A percentile compares a stretch with the other conserved stretches of the same genome.
Conservation (phyloP, 2,329 filamentous ascomycete species). For the Colletotrichum navitas region DNA sequence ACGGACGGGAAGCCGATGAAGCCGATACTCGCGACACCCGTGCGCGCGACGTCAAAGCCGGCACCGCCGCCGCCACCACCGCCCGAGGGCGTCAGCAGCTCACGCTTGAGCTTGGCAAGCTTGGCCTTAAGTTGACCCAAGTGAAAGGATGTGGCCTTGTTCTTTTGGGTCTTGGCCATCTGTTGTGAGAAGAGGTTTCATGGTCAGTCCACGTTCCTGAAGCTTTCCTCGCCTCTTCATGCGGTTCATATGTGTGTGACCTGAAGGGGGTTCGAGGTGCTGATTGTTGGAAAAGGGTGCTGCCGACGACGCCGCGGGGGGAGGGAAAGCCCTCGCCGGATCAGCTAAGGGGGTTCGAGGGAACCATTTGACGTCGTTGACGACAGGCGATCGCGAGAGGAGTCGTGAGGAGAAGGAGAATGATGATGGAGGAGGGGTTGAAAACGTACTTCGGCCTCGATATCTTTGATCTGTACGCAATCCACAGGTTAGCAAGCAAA, state of each 20-base stretch:
- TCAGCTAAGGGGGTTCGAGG: not conserved
- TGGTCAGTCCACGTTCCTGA: not conserved
- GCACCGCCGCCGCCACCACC: conserved; percentile 87
- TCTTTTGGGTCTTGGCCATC: conserved; percentile 98
- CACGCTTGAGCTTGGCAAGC: conserved; percentile 96
- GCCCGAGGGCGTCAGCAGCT: conserved; percentile 87
- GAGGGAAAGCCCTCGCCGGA: not conserved
- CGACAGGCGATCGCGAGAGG: conserved; percentile 27
- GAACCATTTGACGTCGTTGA: not conserved
- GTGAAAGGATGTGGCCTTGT: conserved; percentile 95
- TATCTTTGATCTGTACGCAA: conserved; percentile 84
- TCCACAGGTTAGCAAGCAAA: conserved; percentile 50
- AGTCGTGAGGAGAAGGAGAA: conserved; percentile 10
- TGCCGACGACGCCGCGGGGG: not conserved
- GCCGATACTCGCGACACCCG: conserved; percentile 95
- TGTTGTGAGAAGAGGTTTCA: conserved; percentile 52
- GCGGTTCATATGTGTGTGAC: not conserved
- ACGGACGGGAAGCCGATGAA: conserved; percentile 99
- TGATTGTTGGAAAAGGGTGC: not conserved
- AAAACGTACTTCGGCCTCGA: conserved; percentile 87
- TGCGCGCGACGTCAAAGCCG: conserved; percentile 97
- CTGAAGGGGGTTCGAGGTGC: not conserved
- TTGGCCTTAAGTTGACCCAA: conserved; percentile 98
- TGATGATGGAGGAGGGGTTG: conserved; percentile 21
- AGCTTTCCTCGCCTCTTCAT: conserved; percentile 1